These are phyloP conservation scores for Nitzschia putrida DNA, from an alignment of 108 stramenopile genomes.

Conservation along the genomic window DNA sequence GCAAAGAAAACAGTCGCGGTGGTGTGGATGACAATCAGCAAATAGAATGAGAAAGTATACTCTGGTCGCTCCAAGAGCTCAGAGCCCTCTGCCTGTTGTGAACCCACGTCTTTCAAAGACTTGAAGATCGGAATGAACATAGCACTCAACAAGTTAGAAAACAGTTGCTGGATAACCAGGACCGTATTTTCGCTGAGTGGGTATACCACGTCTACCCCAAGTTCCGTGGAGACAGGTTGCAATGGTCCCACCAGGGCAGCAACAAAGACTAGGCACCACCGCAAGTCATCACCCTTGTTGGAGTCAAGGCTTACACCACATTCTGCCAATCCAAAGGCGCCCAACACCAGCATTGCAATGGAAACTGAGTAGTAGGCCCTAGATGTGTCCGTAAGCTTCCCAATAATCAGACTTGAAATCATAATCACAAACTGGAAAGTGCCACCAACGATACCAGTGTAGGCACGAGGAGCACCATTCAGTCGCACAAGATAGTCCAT, in stretches of 20 bases:
- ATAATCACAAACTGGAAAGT: slow-evolving; percentile 74
- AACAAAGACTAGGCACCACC: slow-evolving; percentile 72
- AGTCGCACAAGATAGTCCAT: slow-evolving; percentile 80
- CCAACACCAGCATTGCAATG: slow-evolving; percentile 71
- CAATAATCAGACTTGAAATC: slow-evolving; percentile 73
- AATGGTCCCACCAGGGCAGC: slow-evolving; percentile 79
- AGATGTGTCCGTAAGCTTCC: slow-evolving; percentile 56
- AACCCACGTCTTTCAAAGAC: slow-evolving; percentile 68
- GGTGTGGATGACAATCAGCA: slow-evolving; percentile 77
- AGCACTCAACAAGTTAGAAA: slow-evolving; percentile 81
- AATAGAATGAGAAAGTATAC: slow-evolving; percentile 84
- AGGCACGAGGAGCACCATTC: slow-evolving; percentile 73
- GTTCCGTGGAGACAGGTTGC: slow-evolving; percentile 81
- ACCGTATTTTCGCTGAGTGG: slow-evolving; percentile 86
- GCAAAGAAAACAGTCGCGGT: slow-evolving; percentile 81
- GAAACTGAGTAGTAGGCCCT: slow-evolving; percentile 70
- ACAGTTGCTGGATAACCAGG: slow-evolving; percentile 83
- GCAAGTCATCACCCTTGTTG: slow-evolving; percentile 64
- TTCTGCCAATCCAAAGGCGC: slow-evolving; percentile 83
- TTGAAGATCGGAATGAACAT: slow-evolving; percentile 87
- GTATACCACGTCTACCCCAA: slow-evolving; percentile 84
- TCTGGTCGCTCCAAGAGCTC: slow-evolving; percentile 62
- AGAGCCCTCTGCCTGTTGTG: slow-evolving; percentile 36
- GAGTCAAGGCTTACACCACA: slow-evolving; percentile 84
- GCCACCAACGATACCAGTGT: slow-evolving; percentile 80